phyloP scores from a whole-genome alignment of 192 early-diverging fungal species.

The Coemansia sp. region DNA sequence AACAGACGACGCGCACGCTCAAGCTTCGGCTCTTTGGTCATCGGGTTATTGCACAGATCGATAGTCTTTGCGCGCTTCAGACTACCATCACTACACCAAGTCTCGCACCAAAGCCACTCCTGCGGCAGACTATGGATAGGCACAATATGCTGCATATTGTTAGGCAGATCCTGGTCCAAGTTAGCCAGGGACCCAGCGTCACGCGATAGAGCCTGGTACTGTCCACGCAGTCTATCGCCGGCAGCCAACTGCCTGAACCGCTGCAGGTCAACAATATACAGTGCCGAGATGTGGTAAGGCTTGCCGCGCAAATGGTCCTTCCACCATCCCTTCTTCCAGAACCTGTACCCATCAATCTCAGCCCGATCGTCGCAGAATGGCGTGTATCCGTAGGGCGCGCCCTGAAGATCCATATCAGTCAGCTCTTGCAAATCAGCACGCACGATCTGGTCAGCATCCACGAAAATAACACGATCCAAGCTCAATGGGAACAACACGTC shows the following conservation, averaged over 20 bases:
- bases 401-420: constrained; percentile 87
- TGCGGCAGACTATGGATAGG: constrained; percentile 93
- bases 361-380: constrained; percentile 92
- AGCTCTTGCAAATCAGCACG: constrained; percentile 94
- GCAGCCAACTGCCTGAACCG: constrained; percentile 92
- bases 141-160: constrained; percentile 91
- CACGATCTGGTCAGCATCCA: constrained; percentile 98
- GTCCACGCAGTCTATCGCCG: constrained; percentile 88
- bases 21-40: constrained; percentile 99
- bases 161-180: constrained; percentile 97
- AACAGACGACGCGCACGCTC: constrained; percentile 88
- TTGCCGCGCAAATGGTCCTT: constrained; percentile 79
- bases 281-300: constrained; percentile 95
- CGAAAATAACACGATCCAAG: constrained; percentile 95
- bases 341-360: constrained; percentile 96
- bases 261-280: constrained; percentile 95
- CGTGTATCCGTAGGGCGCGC: constrained; percentile 95
- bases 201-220: constrained; percentile 89
- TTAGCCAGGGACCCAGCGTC: constrained; percentile 92
- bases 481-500: constrained; percentile 95
- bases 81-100: constrained; percentile 92
- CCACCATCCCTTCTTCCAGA: constrained; percentile 99
- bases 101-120: constrained; percentile 99
- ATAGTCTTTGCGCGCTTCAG: constrained; percentile 93
- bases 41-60: constrained; percentile 98